Conservation (phyloP, 1,284 basidiomycete genomes). For the Flammula alnicola region DNA sequence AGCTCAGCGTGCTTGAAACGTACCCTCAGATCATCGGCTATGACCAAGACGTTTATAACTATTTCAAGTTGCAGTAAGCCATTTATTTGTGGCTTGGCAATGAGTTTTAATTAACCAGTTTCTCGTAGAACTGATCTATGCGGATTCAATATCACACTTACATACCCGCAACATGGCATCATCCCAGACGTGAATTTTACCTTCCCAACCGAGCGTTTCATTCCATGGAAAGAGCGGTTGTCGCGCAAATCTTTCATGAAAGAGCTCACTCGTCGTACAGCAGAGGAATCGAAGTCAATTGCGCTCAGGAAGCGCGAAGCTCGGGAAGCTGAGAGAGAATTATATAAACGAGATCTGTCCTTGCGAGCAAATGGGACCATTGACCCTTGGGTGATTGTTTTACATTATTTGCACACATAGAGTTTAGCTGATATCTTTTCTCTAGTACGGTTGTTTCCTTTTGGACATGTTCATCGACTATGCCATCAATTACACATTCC, state of each 20-base stretch:
- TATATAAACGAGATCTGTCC: constrained; percentile 50
- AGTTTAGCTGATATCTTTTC: constrained; percentile 8
- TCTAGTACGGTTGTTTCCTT: constrained; percentile 61
- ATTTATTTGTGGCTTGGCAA: neutral
- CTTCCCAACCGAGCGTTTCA: constrained; percentile 37
- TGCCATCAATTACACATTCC: constrained; percentile 63
- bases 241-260: constrained; percentile 30
- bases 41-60: constrained; percentile 64
- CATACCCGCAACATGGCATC: constrained; percentile 65
- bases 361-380: constrained; percentile 52
- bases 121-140: constrained; percentile 58
- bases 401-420: constrained; percentile 1
- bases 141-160: constrained; percentile 67
- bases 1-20: constrained; percentile 66
- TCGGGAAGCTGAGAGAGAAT: constrained; percentile 21
- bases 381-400: constrained; percentile 49
- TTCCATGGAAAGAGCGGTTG: constrained; percentile 29
- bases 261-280: constrained; percentile 32
- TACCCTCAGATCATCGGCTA: constrained; percentile 77
- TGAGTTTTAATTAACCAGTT: neutral
- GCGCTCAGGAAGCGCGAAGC: constrained; percentile 17
- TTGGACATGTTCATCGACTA: constrained; percentile 61
- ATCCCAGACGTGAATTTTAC: constrained; percentile 52
- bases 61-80: constrained; percentile 70
- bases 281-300: constrained; percentile 18